Percentiles rank a stretch among this genome's conserved stretches.
These are phyloP conservation scores for Fremontodendron californicum DNA, from an alignment of 345 rosid genomes.

Conservation along the genomic window DNA sequence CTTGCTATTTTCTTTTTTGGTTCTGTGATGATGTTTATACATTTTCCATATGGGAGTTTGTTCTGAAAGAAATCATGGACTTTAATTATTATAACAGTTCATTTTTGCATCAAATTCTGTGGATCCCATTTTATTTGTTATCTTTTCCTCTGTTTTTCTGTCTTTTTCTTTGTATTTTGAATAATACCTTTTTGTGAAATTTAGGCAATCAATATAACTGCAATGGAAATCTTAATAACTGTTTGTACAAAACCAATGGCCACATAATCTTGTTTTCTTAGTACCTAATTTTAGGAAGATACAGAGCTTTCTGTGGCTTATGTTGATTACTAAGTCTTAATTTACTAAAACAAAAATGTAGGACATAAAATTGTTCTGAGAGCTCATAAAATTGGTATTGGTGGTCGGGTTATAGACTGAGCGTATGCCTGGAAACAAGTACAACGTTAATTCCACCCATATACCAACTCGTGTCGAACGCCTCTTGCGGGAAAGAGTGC, in stretches of 20 bases:
- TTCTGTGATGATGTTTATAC: not conserved
- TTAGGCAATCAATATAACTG: conserved; percentile 13
- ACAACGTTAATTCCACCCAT: conserved; percentile 54
- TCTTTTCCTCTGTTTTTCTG: conserved; percentile 25
- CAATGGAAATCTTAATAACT: conserved; percentile 25
- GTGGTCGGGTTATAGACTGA: conserved; percentile 40
- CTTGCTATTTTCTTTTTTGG: not conserved
- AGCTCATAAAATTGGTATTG: conserved; percentile 22
- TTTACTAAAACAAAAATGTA: conserved; percentile 43
- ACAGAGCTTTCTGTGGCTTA: conserved; percentile 23
- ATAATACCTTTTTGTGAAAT: conserved; percentile 23
- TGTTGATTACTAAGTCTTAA: conserved; percentile 14
- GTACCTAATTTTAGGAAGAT: conserved; percentile 18
- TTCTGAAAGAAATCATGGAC: conserved; percentile 6
- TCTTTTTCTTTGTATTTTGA: conserved; percentile 21
- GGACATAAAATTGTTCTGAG: conserved; percentile 36
- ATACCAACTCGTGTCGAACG: conserved; percentile 64
- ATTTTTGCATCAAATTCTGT: conserved; percentile 35
- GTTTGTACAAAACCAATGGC: conserved; percentile 20
- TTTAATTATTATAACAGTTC: conserved; percentile 12
- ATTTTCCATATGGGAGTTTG: not conserved
- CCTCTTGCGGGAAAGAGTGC: conserved; percentile 72
- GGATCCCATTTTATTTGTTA: conserved; percentile 50
- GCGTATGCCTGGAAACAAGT: conserved; percentile 95
- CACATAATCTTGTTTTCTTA: not conserved